Base-by-base conservation (phyloP, 768 basidiomycete genomes). In the Lactarius deliciosus region DNA sequence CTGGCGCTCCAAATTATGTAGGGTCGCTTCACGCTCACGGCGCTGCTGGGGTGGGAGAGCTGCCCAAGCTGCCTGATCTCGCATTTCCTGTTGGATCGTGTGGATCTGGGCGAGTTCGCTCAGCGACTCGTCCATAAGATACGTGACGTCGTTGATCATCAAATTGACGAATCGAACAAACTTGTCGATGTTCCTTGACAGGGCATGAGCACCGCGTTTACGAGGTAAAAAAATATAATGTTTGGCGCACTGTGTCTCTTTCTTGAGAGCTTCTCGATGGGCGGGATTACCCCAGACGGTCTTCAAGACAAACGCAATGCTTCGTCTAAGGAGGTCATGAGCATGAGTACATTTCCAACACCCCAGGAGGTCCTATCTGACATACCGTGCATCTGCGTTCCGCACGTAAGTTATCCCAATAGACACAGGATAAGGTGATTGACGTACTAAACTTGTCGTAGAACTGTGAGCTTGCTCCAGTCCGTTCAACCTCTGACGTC, bases 121-220 rank as follows among this genome's bases (percentile, higher is more conserved):
- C 57, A 98, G 81, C 10, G 94, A 96, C 73, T 99, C 97, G 75
- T 98, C 95, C 84, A 99, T 88, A 61, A 98, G 90, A 77, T 95
- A 98, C 10, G 96, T 98, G 63, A 96, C 94, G 72, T 99, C 97
- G 82, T 97, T 98, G 81, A 98, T 97, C 86, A 98, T 91, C 72
- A 98, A 81, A 78, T 99, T 98, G 79, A 96, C 85, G 76, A 99
- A 98, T 64, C 89, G 88, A 61, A 98, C 89, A 75, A 98, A 98
- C 77, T 92, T 91, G 71, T 97, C 94, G 57, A 92, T 88, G 74
- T 94, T 86, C 69, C 92, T 96, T 66, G 22, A 32, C 45, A 59
- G 55, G 22, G 30, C 57, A 62, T 64, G 45, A 60, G 45, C 32
- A 58, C 11, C 9, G 40, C 16, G 20, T 8, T 34, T 50, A 32